Conservation (phyloP, 345 rosid species). For the Odontarrhena argentea region DNA sequence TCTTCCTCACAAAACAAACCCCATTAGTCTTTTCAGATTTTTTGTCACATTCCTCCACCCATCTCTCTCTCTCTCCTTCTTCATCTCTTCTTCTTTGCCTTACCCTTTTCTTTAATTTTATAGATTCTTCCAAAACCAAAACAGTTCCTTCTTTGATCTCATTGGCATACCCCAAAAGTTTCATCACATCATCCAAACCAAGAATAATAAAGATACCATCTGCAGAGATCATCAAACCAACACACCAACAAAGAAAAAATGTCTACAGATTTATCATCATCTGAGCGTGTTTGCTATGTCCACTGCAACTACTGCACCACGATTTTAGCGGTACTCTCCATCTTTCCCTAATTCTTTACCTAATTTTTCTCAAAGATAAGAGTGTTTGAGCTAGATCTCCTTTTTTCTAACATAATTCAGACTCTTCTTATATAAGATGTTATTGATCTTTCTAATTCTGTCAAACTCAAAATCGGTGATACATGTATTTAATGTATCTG, state of each 20-base stretch:
- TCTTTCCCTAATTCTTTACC: neutral
- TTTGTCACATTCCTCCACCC: conserved; percentile 41
- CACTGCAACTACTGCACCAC: conserved; percentile 99
- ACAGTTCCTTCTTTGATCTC: conserved; percentile 40
- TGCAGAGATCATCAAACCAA: conserved; percentile 1
- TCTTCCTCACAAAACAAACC: conserved; percentile 38
- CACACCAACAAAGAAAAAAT: conserved; percentile 37
- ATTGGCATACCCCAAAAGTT: conserved; percentile 19
- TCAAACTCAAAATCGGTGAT: conserved; percentile 8
- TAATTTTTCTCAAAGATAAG: conserved; percentile 4
- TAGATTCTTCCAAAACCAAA: conserved; percentile 33
- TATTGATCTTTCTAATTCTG: neutral
- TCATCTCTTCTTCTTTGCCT: conserved; percentile 30
- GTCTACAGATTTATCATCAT: conserved; percentile 73
- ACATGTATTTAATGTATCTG: conserved; percentile 13
- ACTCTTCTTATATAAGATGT: conserved; percentile 3
- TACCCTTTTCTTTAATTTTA: conserved; percentile 32
- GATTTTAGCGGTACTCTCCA: conserved; percentile 77
- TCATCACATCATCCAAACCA: conserved; percentile 15
- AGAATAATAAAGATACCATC: neutral
- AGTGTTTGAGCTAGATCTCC: conserved; percentile 36
- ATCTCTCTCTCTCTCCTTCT: conserved; percentile 33
- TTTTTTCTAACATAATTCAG: conserved; percentile 24
- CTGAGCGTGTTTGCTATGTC: conserved; percentile 89
- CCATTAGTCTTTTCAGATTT: conserved; percentile 46